These are phyloP conservation scores for Rutstroemia sp. DNA, from an alignment of 2,329 filamentous ascomycete species.

Conservation along the genomic window DNA sequence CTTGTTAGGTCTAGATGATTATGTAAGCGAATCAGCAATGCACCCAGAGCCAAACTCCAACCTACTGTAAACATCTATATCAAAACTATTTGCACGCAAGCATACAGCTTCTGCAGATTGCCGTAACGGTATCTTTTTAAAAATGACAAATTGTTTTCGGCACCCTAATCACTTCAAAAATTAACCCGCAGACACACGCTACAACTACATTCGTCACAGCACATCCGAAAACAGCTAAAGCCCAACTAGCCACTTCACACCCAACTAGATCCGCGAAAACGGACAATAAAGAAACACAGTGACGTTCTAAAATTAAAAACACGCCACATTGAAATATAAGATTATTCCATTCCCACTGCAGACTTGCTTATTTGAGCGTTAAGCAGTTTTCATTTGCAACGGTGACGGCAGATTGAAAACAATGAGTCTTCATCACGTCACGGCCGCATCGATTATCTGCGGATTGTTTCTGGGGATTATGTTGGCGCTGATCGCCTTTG, in stretches of 20 bases:
- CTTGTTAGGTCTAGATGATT: too few species aligned
- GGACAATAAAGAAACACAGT: too few species aligned
- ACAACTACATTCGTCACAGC: neutral
- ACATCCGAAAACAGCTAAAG: neutral
- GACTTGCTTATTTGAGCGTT: too few species aligned
- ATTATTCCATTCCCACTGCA: neutral
- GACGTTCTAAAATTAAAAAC: too few species aligned
- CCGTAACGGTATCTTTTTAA: neutral
- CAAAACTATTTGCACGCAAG: neutral
- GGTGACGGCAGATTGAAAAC: neutral
- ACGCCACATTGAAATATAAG: neutral
- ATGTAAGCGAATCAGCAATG: too few species aligned
- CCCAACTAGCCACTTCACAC: too few species aligned
- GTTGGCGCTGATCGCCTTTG: neutral
- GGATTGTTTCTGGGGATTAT: conserved; percentile 4
- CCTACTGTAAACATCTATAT: too few species aligned
- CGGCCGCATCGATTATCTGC: conserved; percentile 1
- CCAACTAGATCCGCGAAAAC: too few species aligned
- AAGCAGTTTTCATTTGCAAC: too few species aligned
- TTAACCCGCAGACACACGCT: neutral
- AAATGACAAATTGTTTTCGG: too few species aligned
- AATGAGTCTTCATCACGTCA: conserved; percentile 2
- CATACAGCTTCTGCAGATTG: neutral
- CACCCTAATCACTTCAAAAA: neutral
- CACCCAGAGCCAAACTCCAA: too few species aligned